Conservation (phyloP, 2,329 filamentous ascomycete genomes). For the Apiospora saccharicola region DNA sequence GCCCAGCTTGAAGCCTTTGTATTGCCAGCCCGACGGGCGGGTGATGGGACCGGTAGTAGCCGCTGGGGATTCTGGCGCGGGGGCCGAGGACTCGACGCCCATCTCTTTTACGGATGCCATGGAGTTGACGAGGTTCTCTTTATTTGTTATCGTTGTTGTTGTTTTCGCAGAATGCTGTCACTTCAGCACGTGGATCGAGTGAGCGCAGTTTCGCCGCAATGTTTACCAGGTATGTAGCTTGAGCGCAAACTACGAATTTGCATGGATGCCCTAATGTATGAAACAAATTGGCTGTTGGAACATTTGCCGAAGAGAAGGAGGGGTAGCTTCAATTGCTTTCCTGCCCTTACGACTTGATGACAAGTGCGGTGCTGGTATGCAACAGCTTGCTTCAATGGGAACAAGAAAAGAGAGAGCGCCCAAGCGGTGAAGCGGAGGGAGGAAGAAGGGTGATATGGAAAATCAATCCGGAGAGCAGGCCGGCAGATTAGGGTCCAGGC, state of each 20-base stretch:
- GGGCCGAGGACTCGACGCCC: slow-evolving; percentile 5
- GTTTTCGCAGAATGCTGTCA: neutral
- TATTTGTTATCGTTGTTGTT: neutral
- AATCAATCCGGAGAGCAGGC: neutral
- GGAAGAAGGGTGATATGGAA: slow-evolving; percentile 4
- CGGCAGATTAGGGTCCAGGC: slow-evolving; percentile 9
- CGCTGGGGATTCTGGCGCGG: neutral
- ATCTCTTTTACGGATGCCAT: slow-evolving; percentile 6
- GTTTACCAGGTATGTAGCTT: neutral
- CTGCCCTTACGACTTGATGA: neutral
- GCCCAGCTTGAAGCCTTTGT: slow-evolving; percentile 66
- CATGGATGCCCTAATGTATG: neutral
- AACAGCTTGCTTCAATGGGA: neutral
- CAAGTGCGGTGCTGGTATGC: slow-evolving; percentile 1
- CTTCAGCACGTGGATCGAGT: neutral
- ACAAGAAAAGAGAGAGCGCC: neutral
- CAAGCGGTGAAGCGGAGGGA: neutral
- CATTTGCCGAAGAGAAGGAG: neutral
- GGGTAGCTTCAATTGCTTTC: neutral
- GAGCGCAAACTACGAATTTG: neutral
- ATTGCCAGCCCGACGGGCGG: slow-evolving; percentile 69
- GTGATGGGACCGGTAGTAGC: slow-evolving; percentile 28
- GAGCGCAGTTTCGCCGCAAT: neutral
- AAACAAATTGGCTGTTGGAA: neutral
- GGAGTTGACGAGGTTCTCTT: neutral